These are phyloP conservation scores for Cairneyella variabilis DNA, from an alignment of 495 filamentous ascomycete species.

Conservation along the genomic window DNA sequence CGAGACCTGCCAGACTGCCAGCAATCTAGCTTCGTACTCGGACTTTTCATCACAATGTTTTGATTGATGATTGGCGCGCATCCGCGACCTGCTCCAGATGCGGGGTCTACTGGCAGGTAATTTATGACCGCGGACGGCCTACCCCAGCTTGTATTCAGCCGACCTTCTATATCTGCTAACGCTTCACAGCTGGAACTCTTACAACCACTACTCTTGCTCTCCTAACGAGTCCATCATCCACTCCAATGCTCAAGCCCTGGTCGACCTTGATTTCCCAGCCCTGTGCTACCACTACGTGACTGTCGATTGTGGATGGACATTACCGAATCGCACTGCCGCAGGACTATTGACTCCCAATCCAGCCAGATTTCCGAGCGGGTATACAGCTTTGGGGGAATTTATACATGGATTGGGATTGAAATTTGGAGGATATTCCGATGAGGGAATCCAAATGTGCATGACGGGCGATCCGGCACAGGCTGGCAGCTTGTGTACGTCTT, in stretches of 20 bases:
- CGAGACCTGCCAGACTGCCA: too few species aligned
- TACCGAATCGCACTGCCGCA: conserved; percentile 37
- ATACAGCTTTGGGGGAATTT: conserved; percentile 43
- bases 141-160: too few species aligned
- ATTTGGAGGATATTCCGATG: conserved; percentile 54
- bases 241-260: conserved; percentile 41
- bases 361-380: conserved; percentile 46
- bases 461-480: conserved; percentile 9
- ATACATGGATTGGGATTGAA: conserved; percentile 44
- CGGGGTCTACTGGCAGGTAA: too few species aligned
- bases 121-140: too few species aligned
- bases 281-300: conserved; percentile 52
- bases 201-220: conserved; percentile 14
- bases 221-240: conserved; percentile 13
- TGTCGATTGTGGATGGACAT: conserved; percentile 53
- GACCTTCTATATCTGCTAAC: too few species aligned
- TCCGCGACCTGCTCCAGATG: too few species aligned
- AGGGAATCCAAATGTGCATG: conserved; percentile 32
- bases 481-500: conserved; percentile 15
- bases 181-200: conserved; percentile 44
- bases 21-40: too few species aligned
- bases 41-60: too few species aligned
- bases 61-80: too few species aligned
- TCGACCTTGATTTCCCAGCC: conserved; percentile 45
- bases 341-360: conserved; percentile 50